Evolutionary conservation across 2,329 filamentous ascomycete genomes (phyloP), one percentile per base, ranked within the genome.

Genomic region (Aspergillus eucalypticola): DNA sequence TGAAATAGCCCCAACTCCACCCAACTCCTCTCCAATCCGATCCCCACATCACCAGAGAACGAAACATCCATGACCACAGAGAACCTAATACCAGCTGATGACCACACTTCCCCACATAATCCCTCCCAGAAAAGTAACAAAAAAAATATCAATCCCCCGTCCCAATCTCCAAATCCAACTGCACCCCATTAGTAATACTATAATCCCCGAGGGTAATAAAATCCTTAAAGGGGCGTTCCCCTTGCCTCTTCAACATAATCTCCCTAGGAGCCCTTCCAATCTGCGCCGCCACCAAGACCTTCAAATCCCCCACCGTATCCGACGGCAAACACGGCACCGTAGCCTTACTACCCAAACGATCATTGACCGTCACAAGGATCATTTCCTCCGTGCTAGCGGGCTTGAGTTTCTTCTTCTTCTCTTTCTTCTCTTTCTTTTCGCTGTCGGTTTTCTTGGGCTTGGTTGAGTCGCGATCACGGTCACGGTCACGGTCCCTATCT

Each of bases 301-400:
- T 64, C 50, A 64, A 60, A 46, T 64, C 59, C 3, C 60, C 56
- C 66, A 97, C 88, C 7, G 88, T 88, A 78, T 98, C 94, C 3
- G 87, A 90, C 0, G 91, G 88, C 59, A 96, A 82, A 74, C 93
- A 97, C 0, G 94, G 94, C 64, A 98, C 95, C 55, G 91, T 90
- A 15, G 93, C 91, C 72, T 96, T 96, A n/a, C 94, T 97, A 11
- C 94, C 94, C 38, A 98, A 81, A n/a, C 94, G 86, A 76, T 98
- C 94, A 75, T 98, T 98, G 72, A 98, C 88, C 70, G 94, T 87
- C 17, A 98, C 93, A 54, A 96, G 86, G 67, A 98, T 97, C 90
- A 97, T 96, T 59, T 92, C 89, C 72, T 96, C 90, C 5, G 82
- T 78, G 41, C 73, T 76, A 62, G 75, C 71, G 7, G 79, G 71